A percentile compares a stretch with the other conserved stretches of the same genome.
phyloP scores from a whole-genome alignment of 2,329 filamentous ascomycete genomes.

The Bertia moriformis region DNA sequence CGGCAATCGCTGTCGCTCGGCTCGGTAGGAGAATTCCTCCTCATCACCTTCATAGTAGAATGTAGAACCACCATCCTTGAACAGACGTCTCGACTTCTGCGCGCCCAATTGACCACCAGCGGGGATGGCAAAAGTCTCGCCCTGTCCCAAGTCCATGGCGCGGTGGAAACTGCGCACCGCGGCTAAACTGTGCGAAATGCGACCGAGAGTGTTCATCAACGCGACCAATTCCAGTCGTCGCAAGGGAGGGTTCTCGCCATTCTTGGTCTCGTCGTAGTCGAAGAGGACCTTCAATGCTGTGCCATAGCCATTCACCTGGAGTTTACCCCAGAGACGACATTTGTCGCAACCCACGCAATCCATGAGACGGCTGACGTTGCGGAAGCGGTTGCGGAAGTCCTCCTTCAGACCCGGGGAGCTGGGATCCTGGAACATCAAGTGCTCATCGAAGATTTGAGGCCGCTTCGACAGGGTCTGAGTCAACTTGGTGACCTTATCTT shows the following conservation, averaged over 20 bases:
- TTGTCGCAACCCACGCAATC: constrained; percentile 98
- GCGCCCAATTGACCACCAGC: not conserved
- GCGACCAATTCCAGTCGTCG: constrained; percentile 46
- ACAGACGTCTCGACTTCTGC: not conserved
- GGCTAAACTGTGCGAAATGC: constrained; percentile 89
- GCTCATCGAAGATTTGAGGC: constrained; percentile 85
- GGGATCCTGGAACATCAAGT: constrained; percentile 77
- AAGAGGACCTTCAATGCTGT: constrained; percentile 92
- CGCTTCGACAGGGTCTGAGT: constrained; percentile 54
- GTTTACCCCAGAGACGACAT: constrained; percentile 92
- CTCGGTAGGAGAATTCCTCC: not conserved
- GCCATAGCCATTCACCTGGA: constrained; percentile 89
- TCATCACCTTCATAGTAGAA: not conserved
- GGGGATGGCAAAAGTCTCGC: constrained; percentile 6
- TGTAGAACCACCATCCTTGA: not conserved
- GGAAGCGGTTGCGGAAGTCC: constrained; percentile 92
- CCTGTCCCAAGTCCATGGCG: constrained; percentile 39
- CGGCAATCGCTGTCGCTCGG: not conserved
- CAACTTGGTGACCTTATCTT: constrained; percentile 66
- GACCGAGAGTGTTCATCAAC: constrained; percentile 83
- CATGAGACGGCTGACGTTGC: constrained; percentile 93
- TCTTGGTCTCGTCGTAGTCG: constrained; percentile 60
- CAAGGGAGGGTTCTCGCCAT: constrained; percentile 34
- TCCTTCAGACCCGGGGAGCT: constrained; percentile 72
- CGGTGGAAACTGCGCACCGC: constrained; percentile 67